These are phyloP conservation scores for Heterotrichella gracilis DNA, from an alignment of 352 stramenopile genomes.

Conservation along the genomic window DNA sequence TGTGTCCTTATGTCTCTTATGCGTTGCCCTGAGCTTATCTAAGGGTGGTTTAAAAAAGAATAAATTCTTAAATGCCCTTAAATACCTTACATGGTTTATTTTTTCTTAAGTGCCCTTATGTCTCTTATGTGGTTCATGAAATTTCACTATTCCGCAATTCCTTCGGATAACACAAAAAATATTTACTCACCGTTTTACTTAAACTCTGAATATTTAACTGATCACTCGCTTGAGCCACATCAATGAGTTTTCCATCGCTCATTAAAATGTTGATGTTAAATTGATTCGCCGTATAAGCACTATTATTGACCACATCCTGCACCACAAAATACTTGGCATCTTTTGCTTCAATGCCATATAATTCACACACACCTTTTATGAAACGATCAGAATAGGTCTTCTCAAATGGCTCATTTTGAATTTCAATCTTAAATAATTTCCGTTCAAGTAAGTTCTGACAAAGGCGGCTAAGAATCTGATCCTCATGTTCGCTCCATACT, in stretches of 20 bases:
- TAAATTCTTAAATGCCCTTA: too few species aligned
- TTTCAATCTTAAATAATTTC: slow-evolving; percentile 1
- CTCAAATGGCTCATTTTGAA: neutral
- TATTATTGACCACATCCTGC: neutral
- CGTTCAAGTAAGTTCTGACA: neutral
- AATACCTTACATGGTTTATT: too few species aligned
- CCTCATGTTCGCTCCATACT: neutral
- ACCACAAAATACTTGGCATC: neutral
- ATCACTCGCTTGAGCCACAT: neutral
- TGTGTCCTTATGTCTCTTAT: too few species aligned
- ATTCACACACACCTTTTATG: neutral
- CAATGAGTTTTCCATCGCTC: neutral
- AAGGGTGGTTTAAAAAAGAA: too few species aligned
- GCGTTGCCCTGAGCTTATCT: too few species aligned
- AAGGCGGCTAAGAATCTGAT: neutral
- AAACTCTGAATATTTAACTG: neutral
- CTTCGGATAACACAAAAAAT: neutral
- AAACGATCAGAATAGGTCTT: neutral
- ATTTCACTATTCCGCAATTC: too few species aligned
- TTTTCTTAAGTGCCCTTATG: too few species aligned
- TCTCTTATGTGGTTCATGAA: too few species aligned
- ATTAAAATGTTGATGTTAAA: slow-evolving; percentile 6
- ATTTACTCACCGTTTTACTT: slow-evolving; percentile 1
- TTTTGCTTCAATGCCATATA: neutral
- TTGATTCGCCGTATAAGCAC: neutral